These are phyloP conservation scores for Podaxis rugospora DNA, from an alignment of 768 basidiomycete species.

Conservation along the genomic window DNA sequence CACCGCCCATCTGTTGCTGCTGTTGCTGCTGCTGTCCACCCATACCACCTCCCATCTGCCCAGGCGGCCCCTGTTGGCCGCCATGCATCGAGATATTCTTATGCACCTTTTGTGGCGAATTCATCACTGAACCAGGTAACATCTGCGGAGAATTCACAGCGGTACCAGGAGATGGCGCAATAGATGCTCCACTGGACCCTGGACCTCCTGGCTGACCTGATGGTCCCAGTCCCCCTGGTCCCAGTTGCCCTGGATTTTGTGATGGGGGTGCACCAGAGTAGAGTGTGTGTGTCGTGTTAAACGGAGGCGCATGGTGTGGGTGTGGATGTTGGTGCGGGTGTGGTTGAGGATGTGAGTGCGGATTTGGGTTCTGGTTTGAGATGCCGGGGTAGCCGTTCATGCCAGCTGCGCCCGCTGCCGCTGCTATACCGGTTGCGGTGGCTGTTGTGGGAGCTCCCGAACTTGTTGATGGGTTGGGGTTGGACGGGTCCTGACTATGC, in stretches of 20 bases:
- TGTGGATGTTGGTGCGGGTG: background rate
- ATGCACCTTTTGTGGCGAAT: slow-evolving; percentile 59
- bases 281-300: slow-evolving; percentile 33
- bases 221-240: background rate
- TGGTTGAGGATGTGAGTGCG: background rate
- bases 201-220: slow-evolving; percentile 18
- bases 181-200: slow-evolving; percentile 32
- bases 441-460: slow-evolving; percentile 11
- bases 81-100: slow-evolving; percentile 41
- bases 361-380: background rate
- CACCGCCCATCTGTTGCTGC: background rate
- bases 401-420: slow-evolving; percentile 1
- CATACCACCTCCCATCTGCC: slow-evolving; percentile 12
- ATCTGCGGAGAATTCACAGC: slow-evolving; percentile 47
- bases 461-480: too few species aligned
- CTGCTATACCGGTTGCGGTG: slow-evolving; percentile 7
- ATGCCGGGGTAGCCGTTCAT: background rate
- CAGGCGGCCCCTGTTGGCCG: slow-evolving; percentile 15
- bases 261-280: slow-evolving; percentile 23
- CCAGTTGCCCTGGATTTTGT: background rate
- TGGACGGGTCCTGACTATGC: slow-evolving; percentile 8
- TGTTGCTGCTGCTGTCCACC: slow-evolving; percentile 16
- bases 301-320: background rate
- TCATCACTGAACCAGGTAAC: slow-evolving; percentile 43
- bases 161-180: slow-evolving; percentile 21